phyloP scores from a whole-genome alignment of 352 stramenopile genomes.

The Globisporangium ultimum region DNA sequence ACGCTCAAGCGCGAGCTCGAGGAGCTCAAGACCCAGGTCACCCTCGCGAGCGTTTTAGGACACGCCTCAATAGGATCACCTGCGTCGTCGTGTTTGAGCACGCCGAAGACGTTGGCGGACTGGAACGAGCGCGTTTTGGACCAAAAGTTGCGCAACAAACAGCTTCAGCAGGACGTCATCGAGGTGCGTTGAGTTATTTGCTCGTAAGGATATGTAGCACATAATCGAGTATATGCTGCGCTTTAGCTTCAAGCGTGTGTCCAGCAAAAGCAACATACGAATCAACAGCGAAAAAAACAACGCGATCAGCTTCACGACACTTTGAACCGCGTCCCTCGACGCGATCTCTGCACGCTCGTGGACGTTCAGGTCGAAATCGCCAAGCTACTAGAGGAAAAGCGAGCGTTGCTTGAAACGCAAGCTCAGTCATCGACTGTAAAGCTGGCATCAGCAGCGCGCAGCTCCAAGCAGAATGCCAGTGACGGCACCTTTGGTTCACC shows the following conservation, averaged over 20 bases:
- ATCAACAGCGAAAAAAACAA: constrained; percentile 19
- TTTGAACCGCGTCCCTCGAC: constrained; percentile 30
- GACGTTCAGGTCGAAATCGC: constrained; percentile 56
- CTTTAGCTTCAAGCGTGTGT: constrained; percentile 14
- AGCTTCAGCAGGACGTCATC: constrained; percentile 26
- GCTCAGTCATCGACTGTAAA: constrained; percentile 16
- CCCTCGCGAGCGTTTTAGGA: constrained; percentile 24
- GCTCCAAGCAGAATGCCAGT: background rate
- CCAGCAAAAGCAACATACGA: constrained; percentile 9
- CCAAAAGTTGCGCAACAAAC: constrained; percentile 43
- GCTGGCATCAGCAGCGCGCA: background rate
- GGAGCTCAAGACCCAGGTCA: constrained; percentile 51
- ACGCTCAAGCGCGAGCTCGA: constrained; percentile 44
- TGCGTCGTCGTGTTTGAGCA: no score
- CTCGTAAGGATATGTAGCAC: no score
- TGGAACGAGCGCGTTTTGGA: constrained; percentile 44
- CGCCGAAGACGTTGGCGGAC: constrained; percentile 25
- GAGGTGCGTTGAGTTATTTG: constrained; percentile 9
- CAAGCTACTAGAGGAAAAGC: constrained; percentile 41
- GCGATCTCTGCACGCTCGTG: constrained; percentile 45
- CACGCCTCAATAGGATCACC: background rate
- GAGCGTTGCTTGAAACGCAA: constrained; percentile 15
- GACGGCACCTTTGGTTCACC: constrained; percentile 1
- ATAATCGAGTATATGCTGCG: background rate
- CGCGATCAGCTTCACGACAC: constrained; percentile 30